These are phyloP conservation scores for Verticillium zaregamsianum DNA, from an alignment of 2,329 filamentous ascomycete species.

Conservation along the genomic window DNA sequence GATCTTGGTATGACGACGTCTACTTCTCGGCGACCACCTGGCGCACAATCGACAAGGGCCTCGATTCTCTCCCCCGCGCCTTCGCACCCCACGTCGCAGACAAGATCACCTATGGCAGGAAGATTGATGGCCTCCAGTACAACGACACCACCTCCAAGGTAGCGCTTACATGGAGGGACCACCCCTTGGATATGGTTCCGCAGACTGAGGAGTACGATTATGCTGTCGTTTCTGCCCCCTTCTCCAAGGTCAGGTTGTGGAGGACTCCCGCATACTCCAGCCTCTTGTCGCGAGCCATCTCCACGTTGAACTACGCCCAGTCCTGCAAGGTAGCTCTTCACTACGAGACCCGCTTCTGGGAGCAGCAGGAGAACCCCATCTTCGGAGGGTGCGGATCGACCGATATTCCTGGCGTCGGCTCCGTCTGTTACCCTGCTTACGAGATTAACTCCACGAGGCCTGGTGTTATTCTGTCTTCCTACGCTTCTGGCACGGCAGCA, in stretches of 20 bases:
- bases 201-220: conserved; percentile 54
- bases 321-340: conserved; percentile 56
- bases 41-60: conserved; percentile 21
- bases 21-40: conserved; percentile 17
- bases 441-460: conserved; percentile 54
- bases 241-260: conserved; percentile 53
- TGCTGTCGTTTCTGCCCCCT: conserved; percentile 55
- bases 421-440: conserved; percentile 59
- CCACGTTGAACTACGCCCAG: conserved; percentile 29
- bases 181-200: conserved; percentile 29
- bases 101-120: conserved; percentile 50
- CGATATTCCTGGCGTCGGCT: conserved; percentile 54
- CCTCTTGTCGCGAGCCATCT: conserved; percentile 37
- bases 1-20: conserved; percentile 15
- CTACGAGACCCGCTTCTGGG: conserved; percentile 56
- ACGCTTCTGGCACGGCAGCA: conserved; percentile 32
- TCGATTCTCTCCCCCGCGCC: conserved; percentile 54
- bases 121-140: conserved; percentile 51
- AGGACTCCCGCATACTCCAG: conserved; percentile 20
- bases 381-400: conserved; percentile 53
- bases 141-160: conserved; percentile 46
- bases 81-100: conserved; percentile 58
- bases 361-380: conserved; percentile 41
- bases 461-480: conserved; percentile 54
- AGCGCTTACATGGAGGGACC: conserved; percentile 48